Base-by-base conservation (phyloP, 2,329 filamentous ascomycete species). In the Knufia petricola region DNA sequence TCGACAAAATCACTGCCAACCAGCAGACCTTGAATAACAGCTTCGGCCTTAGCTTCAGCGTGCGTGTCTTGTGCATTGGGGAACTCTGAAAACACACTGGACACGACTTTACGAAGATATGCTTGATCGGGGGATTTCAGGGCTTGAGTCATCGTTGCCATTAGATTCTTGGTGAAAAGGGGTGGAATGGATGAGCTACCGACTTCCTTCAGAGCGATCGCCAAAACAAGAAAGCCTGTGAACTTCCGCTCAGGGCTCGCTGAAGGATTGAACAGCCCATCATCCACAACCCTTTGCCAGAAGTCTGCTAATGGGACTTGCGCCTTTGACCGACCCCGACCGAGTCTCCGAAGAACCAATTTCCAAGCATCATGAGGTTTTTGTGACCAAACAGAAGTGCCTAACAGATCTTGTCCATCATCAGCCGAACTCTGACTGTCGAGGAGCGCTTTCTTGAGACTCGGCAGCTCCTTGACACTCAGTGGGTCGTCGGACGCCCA, bases 291-390 rank as follows among this genome's bases (percentile, higher is more conserved):
- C 38, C 87, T 81, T 34, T 78, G 79, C 89, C 90, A 96, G 62
- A 95, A 94, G 40, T 84, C 78, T 41, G 75, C 72, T 61, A 95
- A 88, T 20, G 59, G 63, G 19, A 69, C 49, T 28, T 61, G 64
- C 6, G 71, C 67, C 3, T 63, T 61, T 52, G 64, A 68, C 46
- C 61, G 63, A 48, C 52, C 56, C 49, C 54, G 60, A n/a, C 24
- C 17, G 3, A 52, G 50, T 39, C 60, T 56, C 46, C 62, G 60
- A n/a, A 95, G 65, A 17, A 95, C 78, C 21, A 89, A 67, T 55
- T 85, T 79, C 92, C 90, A 95, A 0, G 87, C 86, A 63, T 94
- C 94, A 59, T 88, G 86, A 48, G 94, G 72, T 60, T 87, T 85
- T 1, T 85, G 79, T 49, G 81, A 87, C 75, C 87, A 89, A 52